Percentiles rank a stretch among this genome's conserved stretches.
Conservation (phyloP, 2,329 filamentous ascomycete genomes). For the Diaporthe citri region DNA sequence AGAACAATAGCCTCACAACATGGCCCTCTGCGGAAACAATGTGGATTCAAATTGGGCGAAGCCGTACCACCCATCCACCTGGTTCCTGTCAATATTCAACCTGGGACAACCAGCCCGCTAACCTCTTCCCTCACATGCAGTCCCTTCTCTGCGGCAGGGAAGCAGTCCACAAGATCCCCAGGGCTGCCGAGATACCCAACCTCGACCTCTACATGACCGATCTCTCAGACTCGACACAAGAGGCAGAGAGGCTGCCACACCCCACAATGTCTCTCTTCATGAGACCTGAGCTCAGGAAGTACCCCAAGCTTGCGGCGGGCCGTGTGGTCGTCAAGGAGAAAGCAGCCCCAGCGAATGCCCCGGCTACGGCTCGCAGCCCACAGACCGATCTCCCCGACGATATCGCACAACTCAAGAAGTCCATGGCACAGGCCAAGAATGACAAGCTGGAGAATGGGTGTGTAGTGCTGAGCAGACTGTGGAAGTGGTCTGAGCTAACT, state of each 20-base stretch:
- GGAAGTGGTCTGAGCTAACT: slow-evolving; percentile 46
- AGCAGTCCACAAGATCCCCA: slow-evolving; percentile 47
- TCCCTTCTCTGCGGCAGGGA: slow-evolving; percentile 65
- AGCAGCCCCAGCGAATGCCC: slow-evolving; percentile 41
- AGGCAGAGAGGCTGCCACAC: slow-evolving; percentile 62
- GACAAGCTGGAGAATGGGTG: slow-evolving; percentile 62
- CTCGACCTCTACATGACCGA: slow-evolving; percentile 70
- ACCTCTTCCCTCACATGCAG: slow-evolving; percentile 50
- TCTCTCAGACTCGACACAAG: slow-evolving; percentile 60
- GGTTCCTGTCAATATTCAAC: not conserved
- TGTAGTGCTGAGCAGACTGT: slow-evolving; percentile 41
- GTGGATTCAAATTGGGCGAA: slow-evolving; percentile 6
- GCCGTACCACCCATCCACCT: not conserved
- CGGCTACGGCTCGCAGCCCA: slow-evolving; percentile 45
- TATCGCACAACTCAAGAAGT: slow-evolving; percentile 62
- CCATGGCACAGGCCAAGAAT: slow-evolving; percentile 56
- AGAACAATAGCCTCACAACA: slow-evolving; percentile 39
- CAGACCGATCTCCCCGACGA: slow-evolving; percentile 56
- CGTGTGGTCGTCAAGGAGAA: slow-evolving; percentile 40
- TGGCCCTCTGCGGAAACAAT: not conserved
- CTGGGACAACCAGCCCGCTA: slow-evolving; percentile 6
- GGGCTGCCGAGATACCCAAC: slow-evolving; percentile 58
- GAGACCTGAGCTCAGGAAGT: slow-evolving; percentile 49
- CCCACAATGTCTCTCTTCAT: slow-evolving; percentile 65
- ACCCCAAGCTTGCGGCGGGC: slow-evolving; percentile 40